Base-by-base conservation (phyloP, 495 filamentous ascomycete species). In the Tuber magnatum region DNA sequence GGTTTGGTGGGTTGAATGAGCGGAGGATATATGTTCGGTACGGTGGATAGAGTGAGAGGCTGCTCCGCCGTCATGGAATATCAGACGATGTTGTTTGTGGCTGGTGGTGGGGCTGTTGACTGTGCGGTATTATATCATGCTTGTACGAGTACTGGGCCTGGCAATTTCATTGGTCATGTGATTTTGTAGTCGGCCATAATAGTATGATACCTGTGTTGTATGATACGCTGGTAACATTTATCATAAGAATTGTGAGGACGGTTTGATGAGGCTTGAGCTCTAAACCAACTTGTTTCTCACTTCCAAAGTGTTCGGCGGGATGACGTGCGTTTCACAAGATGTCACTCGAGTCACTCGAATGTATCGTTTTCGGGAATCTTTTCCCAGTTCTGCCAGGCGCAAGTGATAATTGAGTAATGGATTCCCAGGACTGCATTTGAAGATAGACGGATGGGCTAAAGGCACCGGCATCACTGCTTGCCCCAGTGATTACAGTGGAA, bases 341-440 rank as follows among this genome's bases (percentile, higher is more conserved):
- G 6, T 65, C 56, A 65, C 56, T 65, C 56, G 56, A 65, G 6
- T 65, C 56, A 65, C 56, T 65, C 56, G 56, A 65, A 65, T 32
- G 8, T 65, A 65, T 32, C 4, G 12, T 65, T 18, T 65, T 65
- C 16, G 14, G 12, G 12, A 18, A 65, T 16, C 28, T 35, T 32
- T 65, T 6, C 56, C 18, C 28, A 65, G 16, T 65, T 20, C 12
- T 35, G 28, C 56, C 22, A 61, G n/a, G n/a, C n/a, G 2, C 51
- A 28, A 14, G 51, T 28, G 5, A 28, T 61, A 61, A n/a, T n/a
- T n/a, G 51, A 14, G 10, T 10, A 61, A 32, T 61, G 6, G 22
- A 24, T n/a, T 48, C 48, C 7, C n/a, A 3, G 1, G 51, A 16
- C 6, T 61, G 6, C 32, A 32, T n/a, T 61, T 65, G 28, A 61